phyloP scores from a whole-genome alignment of 768 basidiomycete genomes.

The Naganishia randhawae region DNA sequence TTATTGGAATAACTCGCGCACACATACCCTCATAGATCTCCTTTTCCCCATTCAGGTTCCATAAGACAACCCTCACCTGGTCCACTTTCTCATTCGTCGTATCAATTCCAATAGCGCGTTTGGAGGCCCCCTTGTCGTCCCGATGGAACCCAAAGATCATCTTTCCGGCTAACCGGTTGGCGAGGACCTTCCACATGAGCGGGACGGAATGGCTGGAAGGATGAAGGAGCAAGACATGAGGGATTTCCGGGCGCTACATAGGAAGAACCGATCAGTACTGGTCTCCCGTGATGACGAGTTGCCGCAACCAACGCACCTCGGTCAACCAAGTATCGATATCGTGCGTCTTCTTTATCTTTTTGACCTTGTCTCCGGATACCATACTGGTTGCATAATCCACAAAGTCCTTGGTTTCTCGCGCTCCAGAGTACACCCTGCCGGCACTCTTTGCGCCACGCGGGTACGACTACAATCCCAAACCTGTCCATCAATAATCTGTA shows the following conservation, averaged over 20 bases:
- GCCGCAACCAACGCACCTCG: neutral
- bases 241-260: slow-evolving; percentile 42
- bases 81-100: slow-evolving; percentile 52
- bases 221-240: slow-evolving; percentile 49
- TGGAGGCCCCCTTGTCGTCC: slow-evolving; percentile 54
- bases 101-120: slow-evolving; percentile 58
- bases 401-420: slow-evolving; percentile 68
- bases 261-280: neutral
- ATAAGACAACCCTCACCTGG: slow-evolving; percentile 64
- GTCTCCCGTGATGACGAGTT: neutral
- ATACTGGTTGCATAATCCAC: slow-evolving; percentile 71
- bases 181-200: slow-evolving; percentile 51
- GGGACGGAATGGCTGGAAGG: slow-evolving; percentile 48
- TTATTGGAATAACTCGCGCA: too few species aligned
- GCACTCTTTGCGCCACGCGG: slow-evolving; percentile 67
- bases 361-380: slow-evolving; percentile 65
- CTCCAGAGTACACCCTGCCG: slow-evolving; percentile 65
- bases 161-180: slow-evolving; percentile 54
- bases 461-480: slow-evolving; percentile 57
- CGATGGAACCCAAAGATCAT: slow-evolving; percentile 70
- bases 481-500: slow-evolving; percentile 7
- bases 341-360: slow-evolving; percentile 56
- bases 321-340: slow-evolving; percentile 55
- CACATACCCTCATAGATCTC: slow-evolving; percentile 66
- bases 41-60: slow-evolving; percentile 61